Percentiles rank a stretch among this genome's conserved stretches.
Evolutionary conservation across 306 rosid genomes (phyloP).

Genomic region (Lathyrus oleraceus): DNA sequence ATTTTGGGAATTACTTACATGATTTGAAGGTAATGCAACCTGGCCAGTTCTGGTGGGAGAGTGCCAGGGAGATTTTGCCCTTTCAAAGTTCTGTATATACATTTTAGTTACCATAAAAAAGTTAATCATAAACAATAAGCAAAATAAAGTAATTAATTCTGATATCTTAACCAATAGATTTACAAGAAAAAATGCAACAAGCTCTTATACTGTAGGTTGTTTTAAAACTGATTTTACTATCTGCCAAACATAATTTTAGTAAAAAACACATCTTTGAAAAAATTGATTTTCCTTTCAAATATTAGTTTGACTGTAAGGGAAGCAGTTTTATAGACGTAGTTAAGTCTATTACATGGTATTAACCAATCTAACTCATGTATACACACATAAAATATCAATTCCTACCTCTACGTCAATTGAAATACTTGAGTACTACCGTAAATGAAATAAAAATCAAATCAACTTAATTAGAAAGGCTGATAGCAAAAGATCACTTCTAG

Average conservation of each 20-base stretch:
- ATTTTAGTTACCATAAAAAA: neutral
- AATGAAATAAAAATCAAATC: neutral
- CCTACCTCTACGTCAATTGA: neutral
- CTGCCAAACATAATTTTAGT: neutral
- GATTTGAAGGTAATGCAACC: slow-evolving; percentile 48
- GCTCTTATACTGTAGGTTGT: neutral
- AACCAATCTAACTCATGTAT: neutral
- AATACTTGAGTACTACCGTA: slow-evolving; percentile 3
- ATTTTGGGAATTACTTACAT: slow-evolving; percentile 42
- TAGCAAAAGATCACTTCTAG: neutral
- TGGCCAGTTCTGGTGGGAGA: slow-evolving; percentile 51
- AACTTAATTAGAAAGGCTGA: neutral
- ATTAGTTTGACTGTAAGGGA: neutral
- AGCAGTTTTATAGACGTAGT: neutral
- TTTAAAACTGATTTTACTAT: slow-evolving; percentile 3
- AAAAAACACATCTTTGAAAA: neutral
- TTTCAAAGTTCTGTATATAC: slow-evolving; percentile 40
- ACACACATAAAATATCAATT: neutral
- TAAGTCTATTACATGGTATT: neutral
- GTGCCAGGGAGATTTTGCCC: slow-evolving; percentile 50
- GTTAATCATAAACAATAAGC: slow-evolving; percentile 2
- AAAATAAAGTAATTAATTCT: neutral
- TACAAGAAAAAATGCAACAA: neutral
- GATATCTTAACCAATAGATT: neutral
- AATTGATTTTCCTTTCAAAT: neutral